These are phyloP conservation scores for Coprinopsis marcescibilis DNA, from an alignment of 768 basidiomycete species.

Conservation along the genomic window DNA sequence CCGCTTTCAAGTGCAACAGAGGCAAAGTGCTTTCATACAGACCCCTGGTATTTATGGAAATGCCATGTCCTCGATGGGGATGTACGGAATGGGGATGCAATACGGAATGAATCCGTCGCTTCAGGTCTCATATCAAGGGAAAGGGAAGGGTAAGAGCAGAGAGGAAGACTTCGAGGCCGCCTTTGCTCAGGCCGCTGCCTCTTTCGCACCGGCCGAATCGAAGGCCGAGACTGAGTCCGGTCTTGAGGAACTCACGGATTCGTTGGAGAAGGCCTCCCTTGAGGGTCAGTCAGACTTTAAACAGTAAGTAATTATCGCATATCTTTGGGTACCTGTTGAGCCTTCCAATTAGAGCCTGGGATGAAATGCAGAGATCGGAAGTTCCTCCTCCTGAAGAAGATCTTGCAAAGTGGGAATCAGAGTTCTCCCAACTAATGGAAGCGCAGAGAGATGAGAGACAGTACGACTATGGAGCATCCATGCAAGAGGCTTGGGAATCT, in stretches of 20 bases:
- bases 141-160: conserved; percentile 75
- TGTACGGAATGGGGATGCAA: conserved; percentile 28
- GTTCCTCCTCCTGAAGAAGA: conserved; percentile 55
- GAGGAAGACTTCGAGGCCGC: conserved; percentile 85
- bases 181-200: conserved; percentile 62
- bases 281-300: conserved; percentile 41
- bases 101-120: conserved; percentile 25
- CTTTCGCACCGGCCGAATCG: conserved; percentile 35
- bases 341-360: conserved; percentile 47
- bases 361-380: conserved; percentile 52
- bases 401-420: conserved; percentile 75
- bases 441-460: conserved; percentile 60
- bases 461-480: conserved; percentile 54
- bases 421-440: conserved; percentile 75
- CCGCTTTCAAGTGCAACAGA: conserved; percentile 32
- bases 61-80: too few relatives aligned
- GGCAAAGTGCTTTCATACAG: too few relatives aligned
- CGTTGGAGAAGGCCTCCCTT: conserved; percentile 30
- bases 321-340: conserved; percentile 2
- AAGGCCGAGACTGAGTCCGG: conserved; percentile 28
- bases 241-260: conserved; percentile 46
- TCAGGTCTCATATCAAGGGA: conserved; percentile 27
- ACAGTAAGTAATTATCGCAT: conserved; percentile 33
- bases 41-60: conserved; percentile 33
- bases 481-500: conserved; percentile 62